These are phyloP conservation scores for Talaromyces sp. DNA, from an alignment of 2,329 filamentous ascomycete species.

Conservation along the genomic window DNA sequence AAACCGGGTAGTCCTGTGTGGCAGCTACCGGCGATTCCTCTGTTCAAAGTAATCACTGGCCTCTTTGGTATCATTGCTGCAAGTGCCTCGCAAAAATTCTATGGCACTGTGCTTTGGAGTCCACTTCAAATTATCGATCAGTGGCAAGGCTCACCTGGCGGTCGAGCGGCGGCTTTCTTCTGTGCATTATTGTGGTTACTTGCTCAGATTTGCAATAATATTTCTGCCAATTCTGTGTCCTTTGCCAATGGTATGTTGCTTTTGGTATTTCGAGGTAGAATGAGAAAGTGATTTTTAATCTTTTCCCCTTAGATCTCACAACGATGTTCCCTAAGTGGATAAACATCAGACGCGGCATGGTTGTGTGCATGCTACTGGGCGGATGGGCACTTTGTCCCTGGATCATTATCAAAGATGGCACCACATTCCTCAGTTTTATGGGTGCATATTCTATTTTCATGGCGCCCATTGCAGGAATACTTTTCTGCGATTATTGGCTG, in stretches of 20 bases:
- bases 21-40: constrained; percentile 38
- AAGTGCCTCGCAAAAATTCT: constrained; percentile 13
- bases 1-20: constrained; percentile 33
- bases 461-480: constrained; percentile 15
- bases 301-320: constrained; percentile 5
- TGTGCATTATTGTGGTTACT: constrained; percentile 12
- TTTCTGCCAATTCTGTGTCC: constrained; percentile 12
- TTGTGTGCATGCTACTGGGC: constrained; percentile 13
- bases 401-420: constrained; percentile 13
- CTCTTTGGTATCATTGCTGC: constrained; percentile 27
- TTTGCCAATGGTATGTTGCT: constrained; percentile 15
- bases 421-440: constrained; percentile 15
- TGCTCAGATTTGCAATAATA: constrained; percentile 16
- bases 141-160: constrained; percentile 11
- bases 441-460: constrained; percentile 16
- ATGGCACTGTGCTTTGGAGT: constrained; percentile 14
- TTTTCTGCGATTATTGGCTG: constrained; percentile 16
- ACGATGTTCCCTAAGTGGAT: constrained; percentile 16
- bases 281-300: not conserved
- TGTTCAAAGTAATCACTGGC: constrained; percentile 47
- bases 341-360: constrained; percentile 14
- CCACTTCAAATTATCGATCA: constrained; percentile 9
- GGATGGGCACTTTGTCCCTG: constrained; percentile 15
- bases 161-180: constrained; percentile 15
- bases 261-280: not conserved